phyloP scores from a whole-genome alignment of 495 filamentous ascomycete species.

The Penicillium subrubescens region DNA sequence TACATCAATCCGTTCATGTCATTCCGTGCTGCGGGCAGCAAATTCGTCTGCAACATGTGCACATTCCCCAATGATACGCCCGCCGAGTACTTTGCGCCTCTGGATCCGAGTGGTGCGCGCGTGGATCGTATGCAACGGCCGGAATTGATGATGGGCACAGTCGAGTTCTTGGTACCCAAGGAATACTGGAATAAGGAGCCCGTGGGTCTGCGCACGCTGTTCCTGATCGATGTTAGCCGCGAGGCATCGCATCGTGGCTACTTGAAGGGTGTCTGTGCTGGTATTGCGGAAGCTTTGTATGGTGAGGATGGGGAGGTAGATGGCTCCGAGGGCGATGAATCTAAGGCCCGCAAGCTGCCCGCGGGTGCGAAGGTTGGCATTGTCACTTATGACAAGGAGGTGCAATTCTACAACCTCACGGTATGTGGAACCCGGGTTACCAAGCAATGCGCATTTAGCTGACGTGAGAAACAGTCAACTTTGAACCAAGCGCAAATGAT shows the following conservation, averaged over 20 bases:
- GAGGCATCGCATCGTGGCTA: constrained; percentile 88
- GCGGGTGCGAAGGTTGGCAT: constrained; percentile 87
- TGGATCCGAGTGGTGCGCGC: constrained; percentile 82
- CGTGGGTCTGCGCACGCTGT: constrained; percentile 82
- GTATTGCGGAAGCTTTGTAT: constrained; percentile 83
- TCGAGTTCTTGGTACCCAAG: constrained; percentile 95
- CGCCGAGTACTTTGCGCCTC: constrained; percentile 88
- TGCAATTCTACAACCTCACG: constrained; percentile 96
- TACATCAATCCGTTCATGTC: constrained; percentile 99
- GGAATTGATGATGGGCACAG: constrained; percentile 86
- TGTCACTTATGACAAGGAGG: constrained; percentile 91
- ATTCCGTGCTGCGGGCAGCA: constrained; percentile 90
- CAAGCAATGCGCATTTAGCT: constrained; percentile 19
- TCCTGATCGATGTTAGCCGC: constrained; percentile 89
- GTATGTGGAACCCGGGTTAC: constrained; percentile 46
- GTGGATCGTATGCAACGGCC: constrained; percentile 88
- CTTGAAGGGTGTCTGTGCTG: constrained; percentile 87
- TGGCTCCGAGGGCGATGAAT: constrained; percentile 54
- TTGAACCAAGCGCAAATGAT: constrained; percentile 95
- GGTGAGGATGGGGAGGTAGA: constrained; percentile 55
- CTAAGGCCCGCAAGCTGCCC: constrained; percentile 61
- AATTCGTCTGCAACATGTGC: constrained; percentile 98
- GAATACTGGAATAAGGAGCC: constrained; percentile 99
- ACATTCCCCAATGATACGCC: constrained; percentile 95
- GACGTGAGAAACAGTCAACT: constrained; percentile 53